Percentiles rank a stretch among this genome's conserved stretches.
phyloP scores from a whole-genome alignment of 257 asterid genomes.

The Rehmannia glutinosa region DNA sequence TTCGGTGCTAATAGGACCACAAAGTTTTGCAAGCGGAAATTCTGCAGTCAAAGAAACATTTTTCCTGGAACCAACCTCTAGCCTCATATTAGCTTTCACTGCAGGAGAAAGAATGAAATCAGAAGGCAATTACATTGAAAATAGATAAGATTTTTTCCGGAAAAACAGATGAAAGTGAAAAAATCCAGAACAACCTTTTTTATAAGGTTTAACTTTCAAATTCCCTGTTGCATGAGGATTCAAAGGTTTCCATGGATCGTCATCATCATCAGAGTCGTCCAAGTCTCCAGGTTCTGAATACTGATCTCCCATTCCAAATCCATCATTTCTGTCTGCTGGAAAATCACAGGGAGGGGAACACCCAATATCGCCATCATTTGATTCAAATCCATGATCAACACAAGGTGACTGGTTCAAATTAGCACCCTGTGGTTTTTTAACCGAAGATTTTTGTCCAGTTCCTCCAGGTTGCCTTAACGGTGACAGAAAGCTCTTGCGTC shows the following conservation, averaged over 20 bases:
- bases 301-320: conserved; percentile 39
- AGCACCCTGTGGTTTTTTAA: conserved; percentile 47
- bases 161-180: conserved; percentile 12
- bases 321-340: conserved; percentile 34
- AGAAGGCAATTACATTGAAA: conserved; percentile 14
- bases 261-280: conserved; percentile 48
- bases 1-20: conserved; percentile 58
- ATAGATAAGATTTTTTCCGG: background rate
- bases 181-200: conserved; percentile 42
- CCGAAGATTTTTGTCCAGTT: conserved; percentile 42
- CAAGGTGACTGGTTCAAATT: conserved; percentile 33
- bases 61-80: conserved; percentile 36
- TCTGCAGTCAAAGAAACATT: conserved; percentile 37
- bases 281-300: conserved; percentile 43
- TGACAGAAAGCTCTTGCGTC: conserved; percentile 53
- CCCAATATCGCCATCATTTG: conserved; percentile 32
- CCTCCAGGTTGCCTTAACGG: conserved; percentile 57
- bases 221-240: conserved; percentile 91
- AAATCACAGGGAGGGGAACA: conserved; percentile 36
- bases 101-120: conserved; percentile 32
- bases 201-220: conserved; percentile 74
- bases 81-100: conserved; percentile 54
- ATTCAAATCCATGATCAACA: conserved; percentile 34
- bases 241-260: conserved; percentile 91
- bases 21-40: conserved; percentile 73